Conservation (phyloP, 257 asterid species). For the Solanum paucissectum region DNA sequence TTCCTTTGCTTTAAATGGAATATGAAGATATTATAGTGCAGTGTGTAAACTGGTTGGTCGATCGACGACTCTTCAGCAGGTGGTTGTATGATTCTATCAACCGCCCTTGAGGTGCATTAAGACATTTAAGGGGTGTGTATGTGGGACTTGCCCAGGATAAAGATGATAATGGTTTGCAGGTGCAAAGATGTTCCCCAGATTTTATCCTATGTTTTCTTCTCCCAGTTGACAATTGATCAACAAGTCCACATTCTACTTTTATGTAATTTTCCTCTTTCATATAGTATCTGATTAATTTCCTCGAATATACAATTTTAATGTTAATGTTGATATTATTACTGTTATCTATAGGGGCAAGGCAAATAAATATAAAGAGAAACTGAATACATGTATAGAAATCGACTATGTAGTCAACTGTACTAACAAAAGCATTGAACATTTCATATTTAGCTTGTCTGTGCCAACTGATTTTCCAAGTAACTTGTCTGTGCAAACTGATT, state of each 20-base stretch:
- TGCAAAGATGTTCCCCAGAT: no score
- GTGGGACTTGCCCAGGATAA: no score
- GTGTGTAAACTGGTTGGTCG: not conserved
- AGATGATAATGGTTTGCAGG: no score
- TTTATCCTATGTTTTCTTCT: not conserved
- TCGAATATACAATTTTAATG: not conserved
- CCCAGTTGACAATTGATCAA: not conserved
- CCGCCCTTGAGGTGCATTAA: not conserved
- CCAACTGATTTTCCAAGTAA: no score
- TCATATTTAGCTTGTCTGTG: no score
- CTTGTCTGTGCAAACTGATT: no score
- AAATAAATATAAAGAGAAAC: not conserved
- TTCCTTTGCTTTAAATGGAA: not conserved
- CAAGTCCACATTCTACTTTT: not conserved
- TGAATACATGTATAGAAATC: not conserved
- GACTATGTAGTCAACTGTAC: not conserved
- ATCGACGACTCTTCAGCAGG: not conserved
- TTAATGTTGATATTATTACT: not conserved
- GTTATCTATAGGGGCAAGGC: not conserved
- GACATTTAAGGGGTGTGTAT: no score
- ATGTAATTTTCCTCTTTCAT: not conserved
- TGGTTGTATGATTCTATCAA: not conserved
- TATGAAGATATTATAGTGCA: not conserved
- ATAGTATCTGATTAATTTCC: not conserved
- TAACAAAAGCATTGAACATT: not conserved